Conservation (phyloP, 768 basidiomycete species). For the Trametes elegans region DNA sequence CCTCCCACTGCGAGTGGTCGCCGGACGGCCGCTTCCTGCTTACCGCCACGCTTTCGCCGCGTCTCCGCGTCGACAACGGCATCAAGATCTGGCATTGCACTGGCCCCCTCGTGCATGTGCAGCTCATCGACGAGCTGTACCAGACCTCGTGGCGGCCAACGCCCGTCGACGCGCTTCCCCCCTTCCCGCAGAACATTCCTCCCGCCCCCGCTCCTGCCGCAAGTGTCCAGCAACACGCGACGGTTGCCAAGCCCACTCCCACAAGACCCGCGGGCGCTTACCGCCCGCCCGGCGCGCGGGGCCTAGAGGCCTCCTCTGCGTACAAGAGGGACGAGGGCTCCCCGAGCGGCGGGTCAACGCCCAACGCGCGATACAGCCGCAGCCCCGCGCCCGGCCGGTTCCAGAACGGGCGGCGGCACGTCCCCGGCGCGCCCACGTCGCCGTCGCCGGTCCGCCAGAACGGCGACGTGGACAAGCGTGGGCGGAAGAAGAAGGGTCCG, state of each 20-base stretch:
- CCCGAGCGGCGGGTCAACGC: slow-evolving; percentile 60
- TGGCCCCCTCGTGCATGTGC: slow-evolving; percentile 83
- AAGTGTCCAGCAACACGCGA: slow-evolving; percentile 50
- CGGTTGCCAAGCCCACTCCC: slow-evolving; percentile 51
- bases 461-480: slow-evolving; percentile 50
- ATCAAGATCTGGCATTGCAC: slow-evolving; percentile 95
- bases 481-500: slow-evolving; percentile 53
- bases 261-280: slow-evolving; percentile 84
- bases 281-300: slow-evolving; percentile 90
- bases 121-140: slow-evolving; percentile 84
- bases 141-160: slow-evolving; percentile 83
- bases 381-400: slow-evolving; percentile 47
- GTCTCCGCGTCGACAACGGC: slow-evolving; percentile 95
- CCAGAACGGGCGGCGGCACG: slow-evolving; percentile 48
- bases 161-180: slow-evolving; percentile 59
- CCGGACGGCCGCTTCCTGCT: slow-evolving; percentile 90
- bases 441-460: slow-evolving; percentile 47
- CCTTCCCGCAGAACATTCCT: slow-evolving; percentile 68
- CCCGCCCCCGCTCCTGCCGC: slow-evolving; percentile 62
- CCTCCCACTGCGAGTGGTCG: slow-evolving; percentile 94
- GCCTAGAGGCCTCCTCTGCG: slow-evolving; percentile 80
- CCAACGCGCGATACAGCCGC: slow-evolving; percentile 57
- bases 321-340: slow-evolving; percentile 88
- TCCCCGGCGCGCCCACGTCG: slow-evolving; percentile 67
- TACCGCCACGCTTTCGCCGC: slow-evolving; percentile 93